Conservation (phyloP, 2,329 filamentous ascomycete species). For the Scedosporium dehoogii region DNA sequence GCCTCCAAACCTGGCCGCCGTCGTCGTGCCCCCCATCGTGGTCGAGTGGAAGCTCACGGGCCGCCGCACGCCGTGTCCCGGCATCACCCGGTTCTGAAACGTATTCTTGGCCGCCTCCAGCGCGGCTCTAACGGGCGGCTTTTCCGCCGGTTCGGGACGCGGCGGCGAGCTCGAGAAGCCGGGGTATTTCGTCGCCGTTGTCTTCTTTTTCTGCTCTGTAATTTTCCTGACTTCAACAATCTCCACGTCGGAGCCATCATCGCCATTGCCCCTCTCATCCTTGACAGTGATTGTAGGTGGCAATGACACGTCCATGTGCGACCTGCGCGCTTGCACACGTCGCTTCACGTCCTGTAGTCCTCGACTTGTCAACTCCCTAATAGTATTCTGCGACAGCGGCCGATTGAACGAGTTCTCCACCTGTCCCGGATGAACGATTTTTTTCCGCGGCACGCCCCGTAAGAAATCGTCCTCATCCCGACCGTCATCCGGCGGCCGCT, state of each 20-base stretch:
- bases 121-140: conserved; percentile 5
- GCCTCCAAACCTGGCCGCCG: conserved; percentile 23
- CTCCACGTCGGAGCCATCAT: conserved; percentile 20
- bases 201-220: conserved; percentile 21
- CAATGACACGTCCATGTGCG: background rate
- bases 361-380: background rate
- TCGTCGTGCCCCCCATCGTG: conserved; percentile 27
- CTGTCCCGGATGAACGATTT: background rate
- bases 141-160: conserved; percentile 15
- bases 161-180: conserved; percentile 50
- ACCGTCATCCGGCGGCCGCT: conserved; percentile 10
- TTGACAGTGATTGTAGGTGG: conserved; percentile 5
- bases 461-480: conserved; percentile 16
- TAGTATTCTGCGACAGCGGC: background rate
- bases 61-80: conserved; percentile 23
- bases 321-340: conserved; percentile 12
- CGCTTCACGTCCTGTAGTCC: conserved; percentile 11
- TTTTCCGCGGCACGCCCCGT: conserved; percentile 15
- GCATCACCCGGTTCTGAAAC: conserved; percentile 17
- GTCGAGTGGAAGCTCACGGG: conserved; percentile 42
- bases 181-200: conserved; percentile 30
- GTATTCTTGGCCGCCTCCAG: conserved; percentile 10
- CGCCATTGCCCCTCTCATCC: conserved; percentile 15
- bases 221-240: conserved; percentile 16
- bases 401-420: conserved; percentile 2